Conservation (phyloP, 257 asterid genomes). For the Solanum pennellii region DNA sequence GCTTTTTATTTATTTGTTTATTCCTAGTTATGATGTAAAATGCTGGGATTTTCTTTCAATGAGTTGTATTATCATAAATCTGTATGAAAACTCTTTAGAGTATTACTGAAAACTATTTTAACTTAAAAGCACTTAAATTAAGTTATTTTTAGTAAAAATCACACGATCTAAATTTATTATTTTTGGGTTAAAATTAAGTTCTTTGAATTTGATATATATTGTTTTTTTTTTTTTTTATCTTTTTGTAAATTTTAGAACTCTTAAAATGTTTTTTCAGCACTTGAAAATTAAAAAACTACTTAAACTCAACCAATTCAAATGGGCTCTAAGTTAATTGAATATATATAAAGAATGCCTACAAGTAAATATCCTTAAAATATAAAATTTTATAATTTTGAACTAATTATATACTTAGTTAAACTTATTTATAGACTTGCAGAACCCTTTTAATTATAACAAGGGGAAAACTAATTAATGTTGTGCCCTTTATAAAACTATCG, state of each 20-base stretch:
- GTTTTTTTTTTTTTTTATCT: too few species aligned
- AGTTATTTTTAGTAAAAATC: not conserved
- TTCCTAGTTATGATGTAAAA: not conserved
- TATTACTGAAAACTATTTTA: too few species aligned
- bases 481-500: not conserved
- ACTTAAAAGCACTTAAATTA: too few species aligned
- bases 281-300: not conserved
- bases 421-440: not conserved
- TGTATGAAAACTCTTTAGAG: not conserved
- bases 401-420: not conserved
- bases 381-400: not conserved
- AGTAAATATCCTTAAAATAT: not conserved
- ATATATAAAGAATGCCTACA: not conserved
- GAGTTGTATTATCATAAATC: not conserved
- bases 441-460: not conserved
- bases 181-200: not conserved
- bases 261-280: not conserved
- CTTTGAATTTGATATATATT: not conserved
- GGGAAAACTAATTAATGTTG: not conserved
- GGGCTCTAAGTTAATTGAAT: not conserved
- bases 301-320: not conserved
- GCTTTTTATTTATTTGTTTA: not conserved
- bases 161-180: not conserved
- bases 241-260: not conserved
- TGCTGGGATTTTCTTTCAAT: not conserved